Evolutionary conservation across 306 rosid genomes (phyloP), one percentile per base, ranked within the genome.

Genomic region (Vachellia pachyceras): DNA sequence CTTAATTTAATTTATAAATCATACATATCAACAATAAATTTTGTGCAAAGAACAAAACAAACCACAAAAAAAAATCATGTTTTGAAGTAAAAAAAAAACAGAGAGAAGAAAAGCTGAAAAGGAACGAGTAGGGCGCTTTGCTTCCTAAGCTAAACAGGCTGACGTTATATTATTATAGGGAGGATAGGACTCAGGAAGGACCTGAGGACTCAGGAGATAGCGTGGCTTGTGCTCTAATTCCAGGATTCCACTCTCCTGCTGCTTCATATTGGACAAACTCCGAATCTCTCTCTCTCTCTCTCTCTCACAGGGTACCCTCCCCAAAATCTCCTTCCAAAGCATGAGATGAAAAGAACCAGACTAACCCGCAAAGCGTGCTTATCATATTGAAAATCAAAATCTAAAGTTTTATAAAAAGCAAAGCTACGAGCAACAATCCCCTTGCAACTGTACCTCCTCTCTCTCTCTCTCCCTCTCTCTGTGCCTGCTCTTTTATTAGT

Each of bases 161-260:
- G 79, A 80, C 87, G 58, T 70, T n/a, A n/a, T n/a, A n/a, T 29
- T 29, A 29, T 29, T 29, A 29, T 29, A 29, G 33, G 33, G 33
- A 29, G 33, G 33, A 29, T 29, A 29, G 33, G 33, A 1, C 33
- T 29, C 2, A 39, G 66, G 74, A 58, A 15, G 54, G 72, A 52
- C 70, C 63, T 82, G 75, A 85, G 86, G 88, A 46, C 46, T 8
- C 46, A 8, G 9, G 44, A 46, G 52, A 13, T 92, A 90, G 97
- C 95, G 97, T 94, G 91, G 79, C 40, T 79, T 85, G 60, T 85
- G 86, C 54, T 89, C 89, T 87, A 82, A 83, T 83, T 87, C 82
- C 83, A 69, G 86, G 81, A 83, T 83, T 89, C 82, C 83, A 69
- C 87, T 85, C 85, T 88, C 8, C 11, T n/a, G 61, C 61, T 55